Conservation (phyloP, 495 filamentous ascomycete genomes). For the Lepraria neglecta region DNA sequence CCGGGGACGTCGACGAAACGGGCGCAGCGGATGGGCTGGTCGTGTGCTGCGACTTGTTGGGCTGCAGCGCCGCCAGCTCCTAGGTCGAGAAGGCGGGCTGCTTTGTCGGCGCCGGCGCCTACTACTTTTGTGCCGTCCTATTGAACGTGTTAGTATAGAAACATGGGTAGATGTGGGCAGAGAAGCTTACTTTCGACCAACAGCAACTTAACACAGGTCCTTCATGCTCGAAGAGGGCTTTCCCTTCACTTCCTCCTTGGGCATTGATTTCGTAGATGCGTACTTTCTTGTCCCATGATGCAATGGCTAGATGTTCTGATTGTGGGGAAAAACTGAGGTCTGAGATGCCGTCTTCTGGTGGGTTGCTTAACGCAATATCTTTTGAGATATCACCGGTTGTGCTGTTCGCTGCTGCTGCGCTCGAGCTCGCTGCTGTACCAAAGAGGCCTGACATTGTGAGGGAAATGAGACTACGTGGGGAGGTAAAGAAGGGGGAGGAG, state of each 20-base stretch:
- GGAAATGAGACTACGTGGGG: not conserved
- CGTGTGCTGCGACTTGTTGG: conserved; percentile 68
- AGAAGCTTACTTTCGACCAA: conserved; percentile 71
- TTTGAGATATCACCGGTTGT: conserved; percentile 87
- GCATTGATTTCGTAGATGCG: conserved; percentile 82
- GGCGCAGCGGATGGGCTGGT: conserved; percentile 69
- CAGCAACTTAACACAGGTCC: conserved; percentile 70
- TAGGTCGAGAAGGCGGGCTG: conserved; percentile 72
- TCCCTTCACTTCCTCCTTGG: conserved; percentile 64
- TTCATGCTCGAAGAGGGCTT: conserved; percentile 70
- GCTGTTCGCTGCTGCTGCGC: conserved; percentile 48
- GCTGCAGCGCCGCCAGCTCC: conserved; percentile 45
- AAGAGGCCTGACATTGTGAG: conserved; percentile 63
- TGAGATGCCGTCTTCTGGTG: conserved; percentile 81
- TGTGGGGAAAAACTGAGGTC: conserved; percentile 75
- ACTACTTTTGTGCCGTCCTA: conserved; percentile 71
- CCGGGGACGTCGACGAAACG: conserved; percentile 63
- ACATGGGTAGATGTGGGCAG: conserved; percentile 3
- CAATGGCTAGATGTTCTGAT: conserved; percentile 71
- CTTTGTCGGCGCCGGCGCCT: conserved; percentile 79
- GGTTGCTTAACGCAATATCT: conserved; percentile 69
- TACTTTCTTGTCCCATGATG: conserved; percentile 91
- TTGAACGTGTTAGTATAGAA: conserved; percentile 11
- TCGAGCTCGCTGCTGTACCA: conserved; percentile 42
- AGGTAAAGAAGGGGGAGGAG: not conserved